phyloP scores from a whole-genome alignment of 1,284 basidiomycete genomes.

The Ustilago tritici region DNA sequence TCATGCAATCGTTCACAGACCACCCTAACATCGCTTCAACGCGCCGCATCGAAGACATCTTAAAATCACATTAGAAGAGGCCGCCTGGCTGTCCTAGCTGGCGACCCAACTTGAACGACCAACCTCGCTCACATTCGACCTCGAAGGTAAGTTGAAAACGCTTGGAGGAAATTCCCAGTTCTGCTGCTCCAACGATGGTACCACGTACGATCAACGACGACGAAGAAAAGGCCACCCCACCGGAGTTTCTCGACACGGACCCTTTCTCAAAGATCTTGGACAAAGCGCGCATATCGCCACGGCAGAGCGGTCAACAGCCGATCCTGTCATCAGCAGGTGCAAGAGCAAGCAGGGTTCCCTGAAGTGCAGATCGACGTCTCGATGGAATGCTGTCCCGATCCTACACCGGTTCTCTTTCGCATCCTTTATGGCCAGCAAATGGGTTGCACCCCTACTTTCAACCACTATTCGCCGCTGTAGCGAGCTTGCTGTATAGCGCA shows the following conservation, averaged over 20 bases:
- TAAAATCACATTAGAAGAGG: conserved; percentile 35
- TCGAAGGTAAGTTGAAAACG: conserved; percentile 22
- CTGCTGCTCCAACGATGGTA: conserved; percentile 1
- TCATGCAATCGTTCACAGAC: conserved; percentile 15
- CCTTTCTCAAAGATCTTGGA: neutral
- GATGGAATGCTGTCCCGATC: neutral
- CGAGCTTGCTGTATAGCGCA: neutral
- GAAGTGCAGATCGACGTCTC: neutral
- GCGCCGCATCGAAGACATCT: conserved; percentile 49
- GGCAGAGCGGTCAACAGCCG: neutral
- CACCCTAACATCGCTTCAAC: conserved; percentile 47
- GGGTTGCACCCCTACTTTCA: neutral
- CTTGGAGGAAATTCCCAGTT: neutral
- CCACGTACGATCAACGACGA: neutral
- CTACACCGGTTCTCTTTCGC: neutral
- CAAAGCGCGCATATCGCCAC: neutral
- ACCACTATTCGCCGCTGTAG: neutral
- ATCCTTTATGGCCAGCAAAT: neutral
- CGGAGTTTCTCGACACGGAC: neutral
- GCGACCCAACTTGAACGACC: conserved; percentile 52
- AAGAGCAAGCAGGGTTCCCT: neutral
- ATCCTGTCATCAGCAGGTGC: conserved; percentile 5
- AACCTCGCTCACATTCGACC: conserved; percentile 14
- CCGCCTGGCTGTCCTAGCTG: conserved; percentile 55
- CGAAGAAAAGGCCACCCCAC: neutral